Conservation (phyloP, 148 eudicot species). For the Salicornia ramosissima region DNA sequence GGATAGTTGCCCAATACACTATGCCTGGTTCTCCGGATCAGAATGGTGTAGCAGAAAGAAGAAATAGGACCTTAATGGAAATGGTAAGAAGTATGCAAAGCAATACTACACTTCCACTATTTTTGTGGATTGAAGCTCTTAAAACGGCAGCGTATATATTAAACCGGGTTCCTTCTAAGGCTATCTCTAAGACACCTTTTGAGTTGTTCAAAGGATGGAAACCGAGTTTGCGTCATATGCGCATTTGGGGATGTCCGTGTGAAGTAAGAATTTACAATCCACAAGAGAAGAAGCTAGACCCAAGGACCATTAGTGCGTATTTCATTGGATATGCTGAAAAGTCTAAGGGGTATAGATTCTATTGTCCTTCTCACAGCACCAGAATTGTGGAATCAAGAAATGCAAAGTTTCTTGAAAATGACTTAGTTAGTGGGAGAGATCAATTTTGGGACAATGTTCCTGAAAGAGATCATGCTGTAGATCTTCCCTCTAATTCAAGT, state of each 20-base stretch:
- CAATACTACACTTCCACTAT: neutral
- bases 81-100: conserved; percentile 10
- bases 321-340: neutral
- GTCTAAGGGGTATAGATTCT: neutral
- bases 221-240: conserved; percentile 10
- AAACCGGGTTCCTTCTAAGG: conserved; percentile 17
- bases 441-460: neutral
- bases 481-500: neutral
- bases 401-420: conserved; percentile 10
- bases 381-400: conserved; percentile 16
- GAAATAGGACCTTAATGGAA: conserved; percentile 11
- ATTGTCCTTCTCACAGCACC: neutral
- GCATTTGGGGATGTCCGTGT: conserved; percentile 17
- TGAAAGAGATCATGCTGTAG: neutral
- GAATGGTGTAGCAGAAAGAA: conserved; percentile 16
- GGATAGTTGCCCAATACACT: conserved; percentile 10
- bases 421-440: conserved; percentile 22
- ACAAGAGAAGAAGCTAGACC: neutral
- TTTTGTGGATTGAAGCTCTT: conserved; percentile 2
- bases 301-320: neutral
- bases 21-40: conserved; percentile 2
- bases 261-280: conserved; percentile 9
- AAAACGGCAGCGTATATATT: conserved; percentile 15
- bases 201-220: conserved; percentile 16
- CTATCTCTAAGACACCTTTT: neutral